Evolutionary conservation across 306 rosid genomes (phyloP), one percentile per base, ranked within the genome.

Genomic region (Erythrophleum fordii): DNA sequence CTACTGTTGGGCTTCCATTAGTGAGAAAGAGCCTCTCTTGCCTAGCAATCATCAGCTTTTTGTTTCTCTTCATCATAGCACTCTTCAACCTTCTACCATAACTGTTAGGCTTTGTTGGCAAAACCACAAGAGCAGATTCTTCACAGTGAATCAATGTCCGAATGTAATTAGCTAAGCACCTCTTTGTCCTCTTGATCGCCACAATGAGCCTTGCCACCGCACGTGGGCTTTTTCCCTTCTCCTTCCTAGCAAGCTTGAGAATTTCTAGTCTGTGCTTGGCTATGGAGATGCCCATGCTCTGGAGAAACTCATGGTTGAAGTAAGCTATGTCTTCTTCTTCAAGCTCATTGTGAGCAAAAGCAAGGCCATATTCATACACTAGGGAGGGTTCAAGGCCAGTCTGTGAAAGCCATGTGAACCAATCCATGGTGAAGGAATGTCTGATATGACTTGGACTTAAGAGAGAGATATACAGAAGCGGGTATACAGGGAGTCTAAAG

Each of bases 281-380:
- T 78, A 91, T 90, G 88, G 98, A 91, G 81, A 95, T 92, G 1
- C 99, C 98, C 96, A 95, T 91, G 93, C 98, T 95, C 61, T 87
- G 94, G 10, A 95, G 98, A 72, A 95, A 95, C 85, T 95, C 99
- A 41, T 95, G 98, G 93, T 91, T 95, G 92, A 93, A 93, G 84
- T 89, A 92, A 28, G 82, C 14, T 3, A 88, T 83, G 86, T 93
- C 99, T 73, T 93, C 99, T 69, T 90, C 88, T 82, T 96, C 99
- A 12, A 96, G 94, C 91, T 95, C 97, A 46, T 95, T 93, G 83
- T 90, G 93, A 7, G 98, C 80, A 69, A 96, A 88, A 18, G 88
- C 84, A 14, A 96, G 95, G 35, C 99, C 93, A 71, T 93, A 95
- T 58, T 93, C 96, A 58, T 95, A 90, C 11, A 93, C 96, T 3